Base-by-base conservation (phyloP, 2,329 filamentous ascomycete genomes). In the Trichoderma harzianum region DNA sequence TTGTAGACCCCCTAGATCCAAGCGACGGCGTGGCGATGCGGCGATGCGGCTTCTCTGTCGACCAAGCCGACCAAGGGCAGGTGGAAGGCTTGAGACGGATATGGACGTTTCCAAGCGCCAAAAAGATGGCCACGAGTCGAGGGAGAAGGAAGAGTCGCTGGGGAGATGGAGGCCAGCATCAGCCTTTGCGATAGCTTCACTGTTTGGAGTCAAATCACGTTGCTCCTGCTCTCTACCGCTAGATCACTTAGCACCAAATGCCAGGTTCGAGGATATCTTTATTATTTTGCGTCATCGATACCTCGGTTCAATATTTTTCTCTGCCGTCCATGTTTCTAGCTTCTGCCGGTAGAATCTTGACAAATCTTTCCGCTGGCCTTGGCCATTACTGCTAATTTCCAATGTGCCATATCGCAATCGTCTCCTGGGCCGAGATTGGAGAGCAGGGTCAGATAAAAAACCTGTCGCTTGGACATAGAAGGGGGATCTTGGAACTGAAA, bases 361-460 rank as follows among this genome's bases (percentile, higher is more conserved):
- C 14, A 57, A 57, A n/a, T 11, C 5, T 4, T 30, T n/a, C 14
- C 8, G 3, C 24, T 57, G 26, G 0, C 53, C 24, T 10, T 57
- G 53, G 53, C 26, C 21, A 10, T 28, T 30, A 16, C 53, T 57
- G 53, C 53, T 57, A 10, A 18, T 57, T 18, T 57, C 18, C 14
- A 26, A 30, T 6, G 53, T 7, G 8, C 3, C 14, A 30, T 18
- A 18, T 30, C 14, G 14, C 3, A 10, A 2, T 57, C 14, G 26
- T 28, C 53, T 10, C 24, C 53, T 7, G 16, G 16, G 24, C 5
- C 7, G 24, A 28, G 3, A 57, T 57, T 1, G 7, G 16, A 43
- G 39, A n/a, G 16, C 10, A n/a, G 39, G 18, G 0, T n/a, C 3
- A 0, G 7, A 43, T 2, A 43, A n/a, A n/a, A 24, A 7, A 6